phyloP scores from a whole-genome alignment of 2,329 filamentous ascomycete species.

The Penicillium griseofulvum region DNA sequence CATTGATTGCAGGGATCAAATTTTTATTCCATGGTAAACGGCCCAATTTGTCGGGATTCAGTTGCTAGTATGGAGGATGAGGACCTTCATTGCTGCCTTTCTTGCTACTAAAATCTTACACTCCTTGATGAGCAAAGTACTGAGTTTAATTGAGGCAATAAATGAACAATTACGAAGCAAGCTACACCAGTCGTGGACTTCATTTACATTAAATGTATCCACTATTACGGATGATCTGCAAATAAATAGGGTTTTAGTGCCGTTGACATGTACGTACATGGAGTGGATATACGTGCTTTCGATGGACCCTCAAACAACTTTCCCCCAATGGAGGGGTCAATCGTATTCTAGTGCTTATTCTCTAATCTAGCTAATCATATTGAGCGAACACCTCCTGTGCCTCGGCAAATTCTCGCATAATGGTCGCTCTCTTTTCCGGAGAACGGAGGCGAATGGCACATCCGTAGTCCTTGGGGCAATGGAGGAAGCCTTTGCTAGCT shows the following conservation, averaged over 20 bases:
- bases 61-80: no score
- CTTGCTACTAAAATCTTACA: not conserved
- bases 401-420: not conserved
- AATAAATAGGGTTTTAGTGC: not conserved
- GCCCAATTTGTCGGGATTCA: not conserved
- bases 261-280: no score
- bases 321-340: not conserved
- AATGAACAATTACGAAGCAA: no score
- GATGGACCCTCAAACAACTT: no score
- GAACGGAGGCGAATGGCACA: not conserved
- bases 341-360: not conserved
- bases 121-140: not conserved
- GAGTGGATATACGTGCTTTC: no score
- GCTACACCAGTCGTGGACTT: not conserved
- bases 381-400: not conserved
- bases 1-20: not conserved
- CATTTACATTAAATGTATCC: not conserved
- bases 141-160: not conserved
- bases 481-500: not conserved
- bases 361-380: not conserved
- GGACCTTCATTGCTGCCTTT: no score
- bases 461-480: not conserved
- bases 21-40: not conserved
- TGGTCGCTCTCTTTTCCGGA: not conserved
- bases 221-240: not conserved